Evolutionary conservation across 2,329 filamentous ascomycete species (phyloP).

Genomic region (Ceratocystis cacaofunesta): DNA sequence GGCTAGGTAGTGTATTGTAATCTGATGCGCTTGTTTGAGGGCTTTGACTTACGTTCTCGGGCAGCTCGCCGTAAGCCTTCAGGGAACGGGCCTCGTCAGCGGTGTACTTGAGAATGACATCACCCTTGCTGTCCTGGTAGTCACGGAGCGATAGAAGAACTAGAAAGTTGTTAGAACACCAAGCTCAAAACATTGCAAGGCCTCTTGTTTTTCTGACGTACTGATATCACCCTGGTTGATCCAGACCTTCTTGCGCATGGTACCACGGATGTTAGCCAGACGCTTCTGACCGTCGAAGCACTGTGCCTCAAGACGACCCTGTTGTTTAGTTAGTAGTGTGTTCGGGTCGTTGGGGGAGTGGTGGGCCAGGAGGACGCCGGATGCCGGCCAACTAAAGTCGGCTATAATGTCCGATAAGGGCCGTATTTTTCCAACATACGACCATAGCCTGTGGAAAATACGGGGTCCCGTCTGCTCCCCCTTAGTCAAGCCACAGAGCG

Average conservation of each 20-base stretch:
- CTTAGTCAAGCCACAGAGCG: too few relatives aligned
- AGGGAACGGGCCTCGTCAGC: constrained; percentile 89
- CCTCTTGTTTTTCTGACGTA: constrained; percentile 1
- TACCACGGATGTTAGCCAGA: constrained; percentile 34
- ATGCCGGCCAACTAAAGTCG: too few relatives aligned
- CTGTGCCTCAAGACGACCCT: constrained; percentile 70
- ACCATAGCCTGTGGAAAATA: too few relatives aligned
- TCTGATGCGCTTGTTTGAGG: too few relatives aligned
- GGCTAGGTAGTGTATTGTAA: neutral
- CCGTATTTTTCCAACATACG: too few relatives aligned
- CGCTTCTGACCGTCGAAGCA: constrained; percentile 92
- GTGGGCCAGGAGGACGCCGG: too few relatives aligned
- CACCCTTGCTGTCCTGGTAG: constrained; percentile 90
- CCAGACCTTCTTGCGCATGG: constrained; percentile 94
- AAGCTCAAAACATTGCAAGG: neutral
- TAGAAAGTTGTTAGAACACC: neutral
- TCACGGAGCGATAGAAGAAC: constrained; percentile 77
- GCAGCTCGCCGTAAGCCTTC: constrained; percentile 94
- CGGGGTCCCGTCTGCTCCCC: too few relatives aligned
- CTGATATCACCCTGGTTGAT: constrained; percentile 92
- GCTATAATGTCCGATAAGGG: too few relatives aligned
- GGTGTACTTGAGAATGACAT: constrained; percentile 93
- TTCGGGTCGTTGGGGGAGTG: neutral
- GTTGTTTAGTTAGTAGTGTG: constrained; percentile 7
- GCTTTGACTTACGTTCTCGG: constrained; percentile 44